Base-by-base conservation (phyloP, 2,329 filamentous ascomycete species). In the Alternaria alternata region DNA sequence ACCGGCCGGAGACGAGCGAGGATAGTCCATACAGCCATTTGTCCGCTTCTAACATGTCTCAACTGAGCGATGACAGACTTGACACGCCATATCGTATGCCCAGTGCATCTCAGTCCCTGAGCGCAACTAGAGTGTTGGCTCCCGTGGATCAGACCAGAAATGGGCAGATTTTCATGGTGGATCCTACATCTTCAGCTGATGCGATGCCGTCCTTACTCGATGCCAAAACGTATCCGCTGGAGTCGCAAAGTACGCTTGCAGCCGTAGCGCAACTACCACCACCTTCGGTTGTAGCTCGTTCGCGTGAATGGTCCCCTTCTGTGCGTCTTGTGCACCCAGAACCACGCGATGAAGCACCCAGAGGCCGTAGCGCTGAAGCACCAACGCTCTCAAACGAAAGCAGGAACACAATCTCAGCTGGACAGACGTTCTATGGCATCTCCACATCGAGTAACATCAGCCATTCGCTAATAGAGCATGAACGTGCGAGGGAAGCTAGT, bases 381-480 rank as follows among this genome's bases (percentile, higher is more conserved):
- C 49, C 59, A 59, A 66, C 64, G 36, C 55, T 62, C 11, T 51
- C 62, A 24, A 52, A 49, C 52, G 55, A 65, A 51, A 65, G 64
- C 41, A 67, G 67, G 41, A 68, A 72, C 32, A 66, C 70, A 47
- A 54, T 42, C 38, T 62, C 65, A 54, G 55, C 69, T 56, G 66
- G 62, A 34, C 69, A 71, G 57, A 68, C 65, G 6, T 64, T 67
- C 39, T 63, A 74, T 51, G 68, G 69, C 41, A 65, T 70, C 43
- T 67, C 70, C 18, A 51, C 71, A 7, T 63, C 61, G 42, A 51
- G 51, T 7, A 65, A 71, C 14, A 34, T 38, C 41, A 62, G 61
- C 16, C 61, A 68, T 42, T 73, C 73, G 9, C 53, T 66, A 11
- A 43, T 42, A 32, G 69, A 67, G 51, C 55, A 56, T 54, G 65